Conservation (phyloP, 2,329 filamentous ascomycete species). For the Cladosporium halotolerans region DNA sequence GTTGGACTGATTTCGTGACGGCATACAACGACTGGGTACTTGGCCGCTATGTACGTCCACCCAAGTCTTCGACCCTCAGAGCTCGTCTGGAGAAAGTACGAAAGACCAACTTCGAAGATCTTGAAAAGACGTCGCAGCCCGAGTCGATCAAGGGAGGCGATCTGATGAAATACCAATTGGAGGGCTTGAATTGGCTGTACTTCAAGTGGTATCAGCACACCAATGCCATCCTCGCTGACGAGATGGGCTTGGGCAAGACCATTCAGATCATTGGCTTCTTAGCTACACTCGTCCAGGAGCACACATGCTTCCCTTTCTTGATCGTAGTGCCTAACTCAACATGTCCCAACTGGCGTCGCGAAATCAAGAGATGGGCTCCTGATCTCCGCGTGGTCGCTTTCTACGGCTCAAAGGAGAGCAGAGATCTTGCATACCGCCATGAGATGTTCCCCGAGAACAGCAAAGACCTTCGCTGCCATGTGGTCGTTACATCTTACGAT, state of each 20-base stretch:
- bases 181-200: conserved; percentile 91
- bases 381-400: conserved; percentile 84
- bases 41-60: conserved; percentile 65
- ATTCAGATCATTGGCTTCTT: conserved; percentile 85
- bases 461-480: conserved; percentile 72
- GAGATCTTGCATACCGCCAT: conserved; percentile 70
- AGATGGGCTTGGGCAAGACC: conserved; percentile 97
- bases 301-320: conserved; percentile 82
- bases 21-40: conserved; percentile 84
- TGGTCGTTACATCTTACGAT: conserved; percentile 94
- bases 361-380: conserved; percentile 91
- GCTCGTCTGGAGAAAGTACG: conserved; percentile 65
- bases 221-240: conserved; percentile 89
- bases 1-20: conserved; percentile 71
- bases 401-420: conserved; percentile 69
- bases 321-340: conserved; percentile 92
- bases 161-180: conserved; percentile 87
- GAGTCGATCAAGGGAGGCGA: conserved; percentile 66
- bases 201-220: conserved; percentile 77
- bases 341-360: conserved; percentile 93
- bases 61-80: conserved; percentile 50
- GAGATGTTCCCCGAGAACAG: conserved; percentile 70
- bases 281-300: conserved; percentile 56
- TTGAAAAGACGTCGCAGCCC: conserved; percentile 68
- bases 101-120: conserved; percentile 48